Base-by-base conservation (phyloP, 345 rosid genomes). In the Isatis tinctoria region DNA sequence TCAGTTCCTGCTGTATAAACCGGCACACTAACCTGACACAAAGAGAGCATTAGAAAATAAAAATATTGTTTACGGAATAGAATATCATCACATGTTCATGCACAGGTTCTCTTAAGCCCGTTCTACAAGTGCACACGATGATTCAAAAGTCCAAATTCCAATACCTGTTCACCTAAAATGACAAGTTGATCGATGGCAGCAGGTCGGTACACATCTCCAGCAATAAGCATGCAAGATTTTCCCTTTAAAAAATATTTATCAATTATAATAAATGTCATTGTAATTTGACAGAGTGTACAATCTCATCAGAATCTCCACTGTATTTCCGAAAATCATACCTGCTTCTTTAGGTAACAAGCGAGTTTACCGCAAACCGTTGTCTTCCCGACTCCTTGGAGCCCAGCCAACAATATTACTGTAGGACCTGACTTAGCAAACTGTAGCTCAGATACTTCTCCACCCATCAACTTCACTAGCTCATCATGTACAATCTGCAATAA, bases 161-260 rank as follows among this genome's bases (percentile, higher is more conserved):
- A 54, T 88, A 90, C 99, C 97, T 90, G 93, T 81, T 90, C 81
- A 60, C 97, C 97, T 86, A 95, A 82, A 81, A 92, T 95, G 64
- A 87, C 90, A 52, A 92, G 97, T 84, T 95, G 99, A 76, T 95
- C 99, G 65, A 91, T 90, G 60, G 99, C 99, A 51, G 97, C 99
- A 65, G 99, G 99, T 79, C 99, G 86, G 79, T 95, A 92, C 18
- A 95, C 96, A 84, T 95, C 99, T 71, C 99, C 99, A 66, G 99
- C 97, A 74, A 95, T 87, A 75, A 95, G 96, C 96, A 92, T 87
- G 81, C 93, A 88, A 74, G 86, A 85, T 79, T 95, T 95, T 45
- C 97, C 96, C 97, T 94, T 85, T 52, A 41, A 43, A 45, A 67
- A 54, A 64, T n/a, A n/a, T n/a, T 39, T 24, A 62, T 20, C 33